Evolutionary conservation across 345 rosid genomes (phyloP), one percentile per base, ranked within the genome.

Genomic region (Leavenworthia alabamica): DNA sequence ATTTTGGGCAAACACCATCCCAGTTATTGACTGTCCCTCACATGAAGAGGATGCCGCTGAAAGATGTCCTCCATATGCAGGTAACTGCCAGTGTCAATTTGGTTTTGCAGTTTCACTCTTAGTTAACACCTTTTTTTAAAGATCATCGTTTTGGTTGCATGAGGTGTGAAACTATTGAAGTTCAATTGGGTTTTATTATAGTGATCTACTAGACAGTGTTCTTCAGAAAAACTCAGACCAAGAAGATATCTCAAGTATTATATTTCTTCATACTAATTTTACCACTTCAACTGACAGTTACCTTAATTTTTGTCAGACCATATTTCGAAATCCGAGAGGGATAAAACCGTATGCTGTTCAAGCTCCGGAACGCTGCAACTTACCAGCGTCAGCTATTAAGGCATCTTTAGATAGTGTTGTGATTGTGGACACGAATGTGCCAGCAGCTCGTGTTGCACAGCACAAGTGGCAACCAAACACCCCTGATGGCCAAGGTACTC

Each of bases 1-100:
- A 93, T 79, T 93, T 93, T 77, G 99, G 97, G 67, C 99, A 93
- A 72, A 93, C 99, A 22, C 97, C 99, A 64, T 93, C 97, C 70
- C 97, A 90, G 75, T 97, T 93, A 60, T 77, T 90, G 26, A 86
- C 83, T 28, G 79, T 77, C 41, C 97, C 99, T 67, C 97, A 93
- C 79, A 60, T 79, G 83, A 90, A 84, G 66, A 80, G 76, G 76
- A 82, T 83, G 86, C 90, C 93, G 14, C 67, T 86, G 55, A 72
- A 85, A 40, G 95, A 93, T 64, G 89, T 88, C 76, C 85, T 87
- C 72, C 96, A 83, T 74, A 70, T 90, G 79, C 97, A 90, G 96
- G 99, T 93, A 49, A 32, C 40, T 56, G 7, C 53, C 27, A 42
- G 31, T 43, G 17, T 28, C 49, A 27, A 4, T 70, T 37, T 62